These are phyloP conservation scores for Globisporangium splendens DNA, from an alignment of 352 stramenopile species.

Conservation along the genomic window DNA sequence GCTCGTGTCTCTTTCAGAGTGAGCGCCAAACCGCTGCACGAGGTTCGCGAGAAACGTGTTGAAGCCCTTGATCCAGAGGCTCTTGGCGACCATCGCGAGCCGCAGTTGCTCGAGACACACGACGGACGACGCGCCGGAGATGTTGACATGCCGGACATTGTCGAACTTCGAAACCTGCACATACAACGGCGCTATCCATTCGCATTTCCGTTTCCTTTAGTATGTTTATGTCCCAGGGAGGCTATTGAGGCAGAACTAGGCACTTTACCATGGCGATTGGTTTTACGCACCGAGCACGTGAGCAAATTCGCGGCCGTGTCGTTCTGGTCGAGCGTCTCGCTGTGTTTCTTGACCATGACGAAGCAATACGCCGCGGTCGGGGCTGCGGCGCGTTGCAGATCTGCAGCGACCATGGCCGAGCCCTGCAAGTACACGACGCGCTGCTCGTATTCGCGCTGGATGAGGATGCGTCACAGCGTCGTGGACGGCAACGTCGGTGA, in stretches of 20 bases:
- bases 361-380: constrained; percentile 59
- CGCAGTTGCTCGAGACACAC: constrained; percentile 77
- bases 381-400: constrained; percentile 59
- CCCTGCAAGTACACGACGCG: constrained; percentile 73
- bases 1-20: constrained; percentile 39
- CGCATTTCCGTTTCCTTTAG: too few species aligned
- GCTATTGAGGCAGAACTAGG: too few species aligned
- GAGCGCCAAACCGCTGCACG: constrained; percentile 41
- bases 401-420: constrained; percentile 65
- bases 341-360: constrained; percentile 76
- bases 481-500: constrained; percentile 51
- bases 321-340: constrained; percentile 44
- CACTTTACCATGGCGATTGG: constrained; percentile 53
- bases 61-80: constrained; percentile 62
- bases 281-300: constrained; percentile 73
- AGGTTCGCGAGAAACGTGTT: constrained; percentile 79
- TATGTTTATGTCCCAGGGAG: too few species aligned
- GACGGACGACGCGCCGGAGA: constrained; percentile 63
- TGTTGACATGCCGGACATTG: constrained; percentile 68
- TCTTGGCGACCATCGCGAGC: constrained; percentile 70
- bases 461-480: constrained; percentile 55
- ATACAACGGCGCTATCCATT: constrained; percentile 45
- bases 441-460: constrained; percentile 73
- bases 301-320: constrained; percentile 72
- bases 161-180: constrained; percentile 78